Percentiles rank a stretch among this genome's conserved stretches.
Conservation (phyloP, 768 basidiomycete species). For the Mycena galopus region DNA sequence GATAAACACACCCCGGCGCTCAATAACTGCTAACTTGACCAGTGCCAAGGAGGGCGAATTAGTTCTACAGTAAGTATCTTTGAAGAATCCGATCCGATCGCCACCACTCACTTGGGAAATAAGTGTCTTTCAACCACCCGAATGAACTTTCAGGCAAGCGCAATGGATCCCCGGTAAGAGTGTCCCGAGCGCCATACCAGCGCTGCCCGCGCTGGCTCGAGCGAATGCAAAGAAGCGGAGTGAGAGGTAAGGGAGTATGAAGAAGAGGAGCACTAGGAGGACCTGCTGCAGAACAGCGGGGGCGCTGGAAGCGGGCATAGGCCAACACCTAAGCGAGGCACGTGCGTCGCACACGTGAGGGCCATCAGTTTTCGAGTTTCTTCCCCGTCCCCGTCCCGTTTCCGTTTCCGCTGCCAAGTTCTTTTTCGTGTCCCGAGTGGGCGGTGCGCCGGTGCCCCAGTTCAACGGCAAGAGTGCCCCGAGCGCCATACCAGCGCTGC, state of each 20-base stretch:
- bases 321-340: not conserved
- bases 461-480: constrained; percentile 76
- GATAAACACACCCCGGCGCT: too few relatives aligned
- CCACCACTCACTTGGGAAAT: too few relatives aligned
- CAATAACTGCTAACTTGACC: too few relatives aligned
- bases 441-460: constrained; percentile 64
- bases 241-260: constrained; percentile 66
- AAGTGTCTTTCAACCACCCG: too few relatives aligned
- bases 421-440: constrained; percentile 48
- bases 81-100: too few relatives aligned
- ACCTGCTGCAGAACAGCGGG: constrained; percentile 62
- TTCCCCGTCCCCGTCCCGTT: constrained; percentile 35
- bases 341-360: not conserved
- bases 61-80: too few relatives aligned
- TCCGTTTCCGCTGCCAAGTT: too few relatives aligned
- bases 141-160: too few relatives aligned
- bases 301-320: constrained; percentile 18
- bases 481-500: constrained; percentile 77
- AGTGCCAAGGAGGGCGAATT: too few relatives aligned
- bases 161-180: too few relatives aligned
- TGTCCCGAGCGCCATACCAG: constrained; percentile 74
- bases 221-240: constrained; percentile 55
- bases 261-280: constrained; percentile 66
- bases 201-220: constrained; percentile 38
- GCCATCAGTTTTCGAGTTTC: not conserved